Evolutionary conservation across 2,329 filamentous ascomycete genomes (phyloP).

Genomic region (Claviceps maximensis): DNA sequence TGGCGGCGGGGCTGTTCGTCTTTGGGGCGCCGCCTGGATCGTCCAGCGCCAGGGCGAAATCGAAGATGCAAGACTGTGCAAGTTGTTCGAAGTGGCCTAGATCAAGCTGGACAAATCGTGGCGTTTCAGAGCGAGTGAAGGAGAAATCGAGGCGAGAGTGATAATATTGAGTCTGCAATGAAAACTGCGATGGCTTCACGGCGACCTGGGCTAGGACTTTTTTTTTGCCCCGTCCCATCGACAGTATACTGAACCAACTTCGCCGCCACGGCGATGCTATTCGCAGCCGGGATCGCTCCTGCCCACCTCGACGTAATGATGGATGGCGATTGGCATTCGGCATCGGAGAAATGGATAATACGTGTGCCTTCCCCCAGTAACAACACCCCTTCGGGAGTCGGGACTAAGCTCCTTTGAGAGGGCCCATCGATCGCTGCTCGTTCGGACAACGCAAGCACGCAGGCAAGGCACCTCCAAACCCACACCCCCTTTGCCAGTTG

Average conservation of each 20-base stretch:
- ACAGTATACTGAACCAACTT: not conserved
- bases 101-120: no score
- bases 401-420: not conserved
- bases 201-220: not conserved
- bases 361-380: not conserved
- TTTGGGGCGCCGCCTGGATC: not conserved
- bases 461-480: slow-evolving; percentile 5
- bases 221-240: not conserved
- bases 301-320: not conserved
- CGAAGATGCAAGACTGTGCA: not conserved
- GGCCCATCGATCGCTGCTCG: not conserved
- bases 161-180: not conserved
- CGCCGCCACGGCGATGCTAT: slow-evolving; percentile 3
- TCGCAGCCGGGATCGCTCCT: slow-evolving; percentile 3
- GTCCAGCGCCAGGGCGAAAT: not conserved
- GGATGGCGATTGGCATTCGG: not conserved
- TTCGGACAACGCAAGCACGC: not conserved
- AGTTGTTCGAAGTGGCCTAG: not conserved
- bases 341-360: slow-evolving; percentile 7
- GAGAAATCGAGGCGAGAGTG: not conserved
- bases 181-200: not conserved
- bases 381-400: not conserved
- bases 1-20: not conserved
- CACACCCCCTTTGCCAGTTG: slow-evolving; percentile 9
- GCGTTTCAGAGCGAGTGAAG: not conserved